These are phyloP conservation scores for Mycena capillaripes DNA, from an alignment of 768 basidiomycete genomes.

Conservation along the genomic window DNA sequence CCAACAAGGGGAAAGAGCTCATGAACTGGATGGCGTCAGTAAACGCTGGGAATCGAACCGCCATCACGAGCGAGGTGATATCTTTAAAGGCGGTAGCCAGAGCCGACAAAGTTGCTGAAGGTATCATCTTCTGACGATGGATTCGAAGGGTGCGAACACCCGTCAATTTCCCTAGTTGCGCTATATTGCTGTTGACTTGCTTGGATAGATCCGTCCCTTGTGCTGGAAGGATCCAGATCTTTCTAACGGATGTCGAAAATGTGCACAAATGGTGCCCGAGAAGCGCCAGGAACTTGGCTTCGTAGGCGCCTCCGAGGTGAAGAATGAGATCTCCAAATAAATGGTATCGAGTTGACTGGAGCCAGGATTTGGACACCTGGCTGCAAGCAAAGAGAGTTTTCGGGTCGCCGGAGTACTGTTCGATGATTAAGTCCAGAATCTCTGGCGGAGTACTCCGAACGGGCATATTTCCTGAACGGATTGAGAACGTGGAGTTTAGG, in stretches of 20 bases:
- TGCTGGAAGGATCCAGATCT: conserved; percentile 27
- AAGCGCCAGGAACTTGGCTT: conserved; percentile 18
- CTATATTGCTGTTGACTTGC: conserved; percentile 3
- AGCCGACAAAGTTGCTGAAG: background rate
- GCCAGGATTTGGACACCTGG: conserved; percentile 39
- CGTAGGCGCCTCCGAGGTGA: conserved; percentile 11
- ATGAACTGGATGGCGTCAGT: conserved; percentile 19
- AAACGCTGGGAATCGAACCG: conserved; percentile 18
- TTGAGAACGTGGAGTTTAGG: background rate
- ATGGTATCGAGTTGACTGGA: conserved; percentile 27
- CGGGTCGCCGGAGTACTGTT: background rate
- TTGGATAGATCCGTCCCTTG: conserved; percentile 9
- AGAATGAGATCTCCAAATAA: conserved; percentile 29
- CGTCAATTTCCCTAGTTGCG: conserved; percentile 3
- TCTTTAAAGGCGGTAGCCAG: conserved; percentile 23
- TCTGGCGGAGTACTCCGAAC: conserved; percentile 16
- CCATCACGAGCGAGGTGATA: conserved; percentile 23
- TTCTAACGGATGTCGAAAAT: conserved; percentile 27
- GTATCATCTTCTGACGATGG: conserved; percentile 26
- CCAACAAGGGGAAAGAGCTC: conserved; percentile 21
- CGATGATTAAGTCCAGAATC: conserved; percentile 21
- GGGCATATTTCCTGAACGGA: conserved; percentile 1
- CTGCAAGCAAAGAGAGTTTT: conserved; percentile 25
- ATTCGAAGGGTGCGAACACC: conserved; percentile 27
- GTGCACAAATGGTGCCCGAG: conserved; percentile 23